Evolutionary conservation across 768 basidiomycete species (phyloP), one percentile per base, ranked within the genome.

Genomic region (Hortiboletus flavorubellus): DNA sequence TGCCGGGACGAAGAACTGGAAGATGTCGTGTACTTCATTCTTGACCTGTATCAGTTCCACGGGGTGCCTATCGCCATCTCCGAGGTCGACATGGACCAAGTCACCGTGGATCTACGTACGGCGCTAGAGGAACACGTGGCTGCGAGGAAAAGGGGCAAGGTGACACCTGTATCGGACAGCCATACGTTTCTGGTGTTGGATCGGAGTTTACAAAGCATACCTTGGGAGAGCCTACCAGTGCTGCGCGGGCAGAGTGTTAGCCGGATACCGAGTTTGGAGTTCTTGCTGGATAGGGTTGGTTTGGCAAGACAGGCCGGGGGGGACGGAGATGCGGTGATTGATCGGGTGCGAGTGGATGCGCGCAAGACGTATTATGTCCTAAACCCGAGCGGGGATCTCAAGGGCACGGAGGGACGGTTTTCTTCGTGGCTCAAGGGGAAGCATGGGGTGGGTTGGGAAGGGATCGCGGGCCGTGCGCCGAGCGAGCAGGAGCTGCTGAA

Each of bases 201-300:
- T 71, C 91, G 91, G 72, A 86, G 90, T 55, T 74, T 95, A 11
- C 91, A 94, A 64, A 83, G 85, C 0, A 78, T 98, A 52, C 95
- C 97, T 2, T 98, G 96, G 96, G 97, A 98, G 72, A 95, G 89
- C 26, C 83, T 98, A 14, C 94, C 96, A 0, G 80, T 87, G 40
- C 73, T 98, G 11, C 80, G 91, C 40, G 91, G 89, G 9, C 78
- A 86, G 46, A 91, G 93, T 50, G 81, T 98, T 66, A 94, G 91
- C 66, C 87, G 97, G n/a, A 85, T 98, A 59, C 97, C 97, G 2
- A 91, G 88, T 35, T 68, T 94, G 38, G 82, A 91, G 53, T 98
- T 98, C 77, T 75, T 99, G 18, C 71, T 89, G 23, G 97, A 99
- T 67, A 81, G 95, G 29, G 59, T 98, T 43, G 75, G 80, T 33